Evolutionary conservation across 805 yeast species (phyloP), one percentile per base, ranked within the genome.

Genomic region (Scheffersomyces ergatensis): DNA sequence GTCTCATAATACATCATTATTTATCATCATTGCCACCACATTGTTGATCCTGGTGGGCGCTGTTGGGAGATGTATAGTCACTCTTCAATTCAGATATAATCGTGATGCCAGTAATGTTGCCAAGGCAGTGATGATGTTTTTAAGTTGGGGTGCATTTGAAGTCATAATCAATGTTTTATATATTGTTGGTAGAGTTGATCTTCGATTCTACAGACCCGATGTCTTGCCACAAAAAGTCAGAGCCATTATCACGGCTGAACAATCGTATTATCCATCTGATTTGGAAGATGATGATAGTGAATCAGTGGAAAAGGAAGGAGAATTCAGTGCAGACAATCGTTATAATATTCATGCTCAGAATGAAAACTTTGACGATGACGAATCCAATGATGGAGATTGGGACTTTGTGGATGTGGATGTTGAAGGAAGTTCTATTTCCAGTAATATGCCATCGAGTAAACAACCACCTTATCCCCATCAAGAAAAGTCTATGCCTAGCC

Each of bases 161-260:
- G 65, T 71, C 0, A 51, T 82, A 21, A 78, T 81, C 42, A 76
- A 81, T 47, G 39, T 79, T 8, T 46, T 82, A 25, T 83, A 81
- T 55, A 57, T 85, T 40, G 53, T 81, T 26, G 80, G 82, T 14
- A 75, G 95, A 58, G 78, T 82, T 38, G 93, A 85, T 58, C 69
- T 85, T 53, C 73, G 93, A 58, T 85, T 85, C 64, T 85, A 85
- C 72, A 80, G 86, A 61, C 92, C 93, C 14, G 90, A 84, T 58
- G 62, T 59, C 34, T 63, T 78, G 43, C 74, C 70, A 12, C 52
- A 54, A 33, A 60, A 56, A 37, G 71, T 69, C 38, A 55, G 72
- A 46, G 50, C 58, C 14, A 69, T 69, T 40, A 58, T 68, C 30
- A 69, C 75, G 3, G 74, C 74, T 3, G 71, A 69, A 42, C 74